Evolutionary conservation across 1,139 yeast species (phyloP).

Genomic region (Eremothecium gossypii): DNA sequence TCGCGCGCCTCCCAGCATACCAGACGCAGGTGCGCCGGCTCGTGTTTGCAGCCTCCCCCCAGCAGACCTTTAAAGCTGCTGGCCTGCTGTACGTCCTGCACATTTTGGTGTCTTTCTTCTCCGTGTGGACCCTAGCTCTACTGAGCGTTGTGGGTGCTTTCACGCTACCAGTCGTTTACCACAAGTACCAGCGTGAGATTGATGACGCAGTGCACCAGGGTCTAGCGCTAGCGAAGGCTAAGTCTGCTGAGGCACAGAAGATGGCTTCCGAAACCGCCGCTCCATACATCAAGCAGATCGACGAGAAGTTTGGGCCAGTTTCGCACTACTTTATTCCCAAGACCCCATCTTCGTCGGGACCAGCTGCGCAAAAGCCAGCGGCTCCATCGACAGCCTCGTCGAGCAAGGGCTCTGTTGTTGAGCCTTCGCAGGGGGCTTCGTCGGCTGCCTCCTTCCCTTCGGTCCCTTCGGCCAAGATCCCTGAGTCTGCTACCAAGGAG

Average conservation of each 20-base stretch:
- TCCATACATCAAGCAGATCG: slow-evolving; percentile 35
- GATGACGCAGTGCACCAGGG: slow-evolving; percentile 60
- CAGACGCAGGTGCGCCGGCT: slow-evolving; percentile 27
- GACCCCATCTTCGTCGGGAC: slow-evolving; percentile 35
- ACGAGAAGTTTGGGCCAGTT: slow-evolving; percentile 57
- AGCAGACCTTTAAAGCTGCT: slow-evolving; percentile 65
- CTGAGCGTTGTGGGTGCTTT: slow-evolving; percentile 54
- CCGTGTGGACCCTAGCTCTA: slow-evolving; percentile 60
- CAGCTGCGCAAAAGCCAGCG: slow-evolving; percentile 22
- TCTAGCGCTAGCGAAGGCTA: slow-evolving; percentile 47
- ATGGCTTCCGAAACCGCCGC: slow-evolving; percentile 47
- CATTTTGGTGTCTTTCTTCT: slow-evolving; percentile 67
- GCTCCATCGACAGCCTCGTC: slow-evolving; percentile 15
- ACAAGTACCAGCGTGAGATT: slow-evolving; percentile 67
- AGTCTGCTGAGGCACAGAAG: slow-evolving; percentile 43
- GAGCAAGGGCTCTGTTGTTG: slow-evolving; percentile 7
- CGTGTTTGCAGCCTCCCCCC: slow-evolving; percentile 29
- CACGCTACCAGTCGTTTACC: slow-evolving; percentile 67
- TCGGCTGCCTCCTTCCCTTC: slow-evolving; percentile 38
- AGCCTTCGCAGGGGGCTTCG: slow-evolving; percentile 24
- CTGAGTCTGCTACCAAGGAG: slow-evolving; percentile 5
- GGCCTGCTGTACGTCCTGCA: slow-evolving; percentile 54
- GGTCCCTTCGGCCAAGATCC: slow-evolving; percentile 31
- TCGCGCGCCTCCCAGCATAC: slow-evolving; percentile 24
- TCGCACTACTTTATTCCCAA: slow-evolving; percentile 47